Evolutionary conservation across 805 yeast genomes (phyloP).

Genomic region (Schwanniomyces pseudopolymorphus): DNA sequence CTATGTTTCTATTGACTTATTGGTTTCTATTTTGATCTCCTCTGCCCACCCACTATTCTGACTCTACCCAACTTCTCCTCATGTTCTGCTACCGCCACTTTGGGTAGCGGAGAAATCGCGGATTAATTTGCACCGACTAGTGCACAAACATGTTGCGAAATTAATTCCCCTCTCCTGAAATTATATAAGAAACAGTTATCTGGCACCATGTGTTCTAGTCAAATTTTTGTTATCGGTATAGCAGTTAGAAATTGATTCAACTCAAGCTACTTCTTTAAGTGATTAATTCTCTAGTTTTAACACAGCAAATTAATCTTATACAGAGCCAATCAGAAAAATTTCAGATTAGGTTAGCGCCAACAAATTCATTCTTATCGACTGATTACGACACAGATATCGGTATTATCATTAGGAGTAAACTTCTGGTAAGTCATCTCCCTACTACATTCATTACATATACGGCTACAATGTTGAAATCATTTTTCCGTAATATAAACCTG

Average conservation of each 20-base stretch:
- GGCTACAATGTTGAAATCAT: slow-evolving; percentile 8
- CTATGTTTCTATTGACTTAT: neutral
- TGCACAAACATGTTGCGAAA: slow-evolving; percentile 3
- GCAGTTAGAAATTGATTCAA: neutral
- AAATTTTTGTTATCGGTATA: neutral
- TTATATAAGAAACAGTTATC: neutral
- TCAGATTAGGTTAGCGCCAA: neutral
- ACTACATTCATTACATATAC: neutral
- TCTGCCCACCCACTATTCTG: neutral
- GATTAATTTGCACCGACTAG: slow-evolving; percentile 5
- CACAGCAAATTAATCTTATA: neutral
- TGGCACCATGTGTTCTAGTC: neutral
- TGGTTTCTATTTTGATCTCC: neutral
- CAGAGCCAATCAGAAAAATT: neutral
- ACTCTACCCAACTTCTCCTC: neutral
- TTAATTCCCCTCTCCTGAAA: neutral
- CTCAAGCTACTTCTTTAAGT: neutral
- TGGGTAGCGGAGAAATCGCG: slow-evolving; percentile 5
- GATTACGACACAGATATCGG: neutral
- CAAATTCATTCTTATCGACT: neutral
- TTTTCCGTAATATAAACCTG: slow-evolving; percentile 7
- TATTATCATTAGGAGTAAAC: neutral
- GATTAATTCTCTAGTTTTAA: neutral
- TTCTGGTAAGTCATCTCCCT: neutral
- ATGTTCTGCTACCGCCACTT: neutral